A percentile compares a stretch with the other conserved stretches of the same genome.
phyloP scores from a whole-genome alignment of 352 stramenopile genomes.

The Phytopythium vexans region DNA sequence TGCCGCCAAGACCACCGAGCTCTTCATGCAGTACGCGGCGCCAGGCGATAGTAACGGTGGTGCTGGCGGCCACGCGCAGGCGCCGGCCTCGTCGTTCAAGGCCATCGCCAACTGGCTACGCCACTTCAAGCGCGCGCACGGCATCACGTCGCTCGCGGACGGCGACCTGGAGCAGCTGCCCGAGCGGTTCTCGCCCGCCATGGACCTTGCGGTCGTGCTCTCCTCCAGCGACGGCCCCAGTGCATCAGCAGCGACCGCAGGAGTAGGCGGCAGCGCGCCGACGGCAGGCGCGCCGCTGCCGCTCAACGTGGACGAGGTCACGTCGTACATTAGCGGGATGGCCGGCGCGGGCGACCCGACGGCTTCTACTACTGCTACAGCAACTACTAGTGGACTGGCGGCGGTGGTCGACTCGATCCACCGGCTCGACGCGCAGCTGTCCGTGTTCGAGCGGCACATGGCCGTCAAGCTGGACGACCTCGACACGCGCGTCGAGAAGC shows the following conservation, averaged over 20 bases:
- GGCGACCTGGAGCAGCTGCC: constrained; percentile 52
- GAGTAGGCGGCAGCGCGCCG: background rate
- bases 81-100: constrained; percentile 32
- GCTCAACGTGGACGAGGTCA: constrained; percentile 25
- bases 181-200: constrained; percentile 51
- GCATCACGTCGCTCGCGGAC: constrained; percentile 46
- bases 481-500: constrained; percentile 58
- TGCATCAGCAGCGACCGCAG: background rate
- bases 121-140: constrained; percentile 66
- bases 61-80: constrained; percentile 12
- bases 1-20: constrained; percentile 46
- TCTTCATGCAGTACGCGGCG: constrained; percentile 67
- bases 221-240: background rate
- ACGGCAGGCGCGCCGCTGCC: too few relatives aligned
- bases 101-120: constrained; percentile 54
- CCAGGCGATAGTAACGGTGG: too few relatives aligned
- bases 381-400: constrained; percentile 12
- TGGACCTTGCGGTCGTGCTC: constrained; percentile 35
- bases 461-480: constrained; percentile 55
- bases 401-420: constrained; percentile 27
- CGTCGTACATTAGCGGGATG: constrained; percentile 27
- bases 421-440: constrained; percentile 41
- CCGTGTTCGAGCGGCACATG: constrained; percentile 51
- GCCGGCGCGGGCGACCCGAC: background rate
- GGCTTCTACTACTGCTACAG: background rate